These are phyloP conservation scores for Arthrobotrys iridis DNA, from an alignment of 2,329 filamentous ascomycete genomes.

Conservation along the genomic window DNA sequence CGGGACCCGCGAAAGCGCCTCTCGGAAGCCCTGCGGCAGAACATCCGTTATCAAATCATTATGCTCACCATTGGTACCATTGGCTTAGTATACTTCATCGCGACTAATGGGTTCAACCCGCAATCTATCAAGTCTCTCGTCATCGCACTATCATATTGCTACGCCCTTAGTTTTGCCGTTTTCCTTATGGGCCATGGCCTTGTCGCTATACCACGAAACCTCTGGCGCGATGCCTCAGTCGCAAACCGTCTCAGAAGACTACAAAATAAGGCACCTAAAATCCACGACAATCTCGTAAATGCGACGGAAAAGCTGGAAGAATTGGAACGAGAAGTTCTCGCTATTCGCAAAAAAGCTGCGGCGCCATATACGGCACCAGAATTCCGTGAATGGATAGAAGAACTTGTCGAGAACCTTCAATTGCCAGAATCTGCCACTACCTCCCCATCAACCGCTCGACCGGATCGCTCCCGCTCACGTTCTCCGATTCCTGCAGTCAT, in stretches of 20 bases:
- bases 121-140: slow-evolving; percentile 81
- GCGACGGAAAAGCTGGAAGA: slow-evolving; percentile 81
- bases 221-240: slow-evolving; percentile 82
- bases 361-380: slow-evolving; percentile 80
- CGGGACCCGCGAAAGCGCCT: slow-evolving; percentile 83
- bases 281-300: slow-evolving; percentile 89
- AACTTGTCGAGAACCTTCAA: slow-evolving; percentile 80
- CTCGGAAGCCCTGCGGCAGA: slow-evolving; percentile 83
- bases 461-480: slow-evolving; percentile 61
- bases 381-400: slow-evolving; percentile 95
- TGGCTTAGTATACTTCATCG: slow-evolving; percentile 83
- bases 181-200: slow-evolving; percentile 98
- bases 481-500: slow-evolving; percentile 71
- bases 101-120: slow-evolving; percentile 77
- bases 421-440: slow-evolving; percentile 68
- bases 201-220: slow-evolving; percentile 83
- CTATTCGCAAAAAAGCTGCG: slow-evolving; percentile 73
- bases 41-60: slow-evolving; percentile 87
- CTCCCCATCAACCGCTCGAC: slow-evolving; percentile 49
- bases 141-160: slow-evolving; percentile 95
- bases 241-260: slow-evolving; percentile 77
- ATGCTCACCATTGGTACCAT: slow-evolving; percentile 75
- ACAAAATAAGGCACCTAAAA: slow-evolving; percentile 79
- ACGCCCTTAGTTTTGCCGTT: slow-evolving; percentile 89
- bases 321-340: slow-evolving; percentile 80